Base-by-base conservation (phyloP, 805 yeast genomes). In the Kluyveromyces lactis region DNA sequence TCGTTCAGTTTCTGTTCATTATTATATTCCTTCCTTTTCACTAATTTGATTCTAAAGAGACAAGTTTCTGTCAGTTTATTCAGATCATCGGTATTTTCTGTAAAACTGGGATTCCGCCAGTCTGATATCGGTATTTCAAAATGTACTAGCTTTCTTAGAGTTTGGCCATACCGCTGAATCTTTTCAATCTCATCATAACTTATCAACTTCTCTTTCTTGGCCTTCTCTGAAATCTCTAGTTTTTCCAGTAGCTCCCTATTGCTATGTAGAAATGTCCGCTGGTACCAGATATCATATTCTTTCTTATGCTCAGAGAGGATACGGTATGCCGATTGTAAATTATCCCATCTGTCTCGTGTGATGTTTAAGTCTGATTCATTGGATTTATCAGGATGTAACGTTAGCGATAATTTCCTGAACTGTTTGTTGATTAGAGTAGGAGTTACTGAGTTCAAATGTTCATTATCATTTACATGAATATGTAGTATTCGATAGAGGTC, bases 401-500 rank as follows among this genome's bases (percentile, higher is more conserved):
- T 35, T 18, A 56, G 40, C n/a, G 58, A 56, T 41, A 55, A 30
- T 13, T 31, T 33, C 21, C 54, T 44, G 36, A 47, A 55, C 16
- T 39, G 48, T 26, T 39, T 51, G 39, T 45, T 45, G 4, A 56
- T 41, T 7, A 43, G 49, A 36, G 36, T 36, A 26, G 31, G 39
- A 17, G 68, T 65, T 15, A 72, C 68, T 45, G 66, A 62, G 47
- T 63, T 69, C 7, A 73, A 72, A 40, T 67, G 51, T 8, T 71
- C 72, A 15, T 66, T 52, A 27, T 70, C 65, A 18, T 58, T n/a
- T 1, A 37, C 34, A 4, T 9, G 36, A 3, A 71, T 64, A 16
- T 68, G 72, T 39, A 71, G 60, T 46, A 69, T 62, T 33, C 65
- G 69, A 52, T 71, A 71, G 37, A 71, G 67, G 24, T 51, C 44